Base-by-base conservation (phyloP, 225 moss, liverwort and hornwort species). In the Pseudisothecium myosuroides region DNA sequence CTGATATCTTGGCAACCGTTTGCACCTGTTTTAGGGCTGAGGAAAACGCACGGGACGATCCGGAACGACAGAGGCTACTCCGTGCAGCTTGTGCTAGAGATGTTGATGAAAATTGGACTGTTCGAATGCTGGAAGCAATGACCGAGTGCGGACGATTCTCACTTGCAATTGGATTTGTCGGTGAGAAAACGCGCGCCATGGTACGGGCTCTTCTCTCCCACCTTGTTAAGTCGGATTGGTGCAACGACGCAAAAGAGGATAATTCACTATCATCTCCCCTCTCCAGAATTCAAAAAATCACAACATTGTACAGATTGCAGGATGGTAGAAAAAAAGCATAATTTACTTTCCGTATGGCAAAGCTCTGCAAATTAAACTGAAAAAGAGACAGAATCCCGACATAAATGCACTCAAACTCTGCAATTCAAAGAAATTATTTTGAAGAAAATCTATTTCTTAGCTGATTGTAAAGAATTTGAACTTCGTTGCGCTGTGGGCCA, bases 71-170 rank as follows among this genome's bases (percentile, higher is more conserved):
- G 58, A 66, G 19, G 32, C 83, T 91, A 58, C 64, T 88, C 22
- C 76, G 47, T 20, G 65, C 72, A 41, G 80, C 90, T 10, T 93
- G 86, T 72, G 56, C 58, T 6, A 55, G 85, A 68, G 88, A 89
- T 4, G 52, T 92, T 8, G 90, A 90, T 83, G 92, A 90, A 31
- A n/a, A 81, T 10, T 97, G 96, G 97, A 84, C 84, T 71, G 71
- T 85, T 29, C 85, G 29, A 23, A 89, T 96, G 74, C 65, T 97
- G 77, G 92, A 95, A 82, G 89, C 85, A 5, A 41, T 96, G 71
- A 67, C 90, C 21, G 7, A 81, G 60, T 97, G 95, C 83, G 95
- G 97, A 11, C 91, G 96, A 15, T 97, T 97, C 80, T 73, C 90
- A 36, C 92, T 97, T 61, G 94, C 95, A 10, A 55, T 95, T 43